Conservation (phyloP, 176 grass and related monocot species). For the Phyllostachys edulis region DNA sequence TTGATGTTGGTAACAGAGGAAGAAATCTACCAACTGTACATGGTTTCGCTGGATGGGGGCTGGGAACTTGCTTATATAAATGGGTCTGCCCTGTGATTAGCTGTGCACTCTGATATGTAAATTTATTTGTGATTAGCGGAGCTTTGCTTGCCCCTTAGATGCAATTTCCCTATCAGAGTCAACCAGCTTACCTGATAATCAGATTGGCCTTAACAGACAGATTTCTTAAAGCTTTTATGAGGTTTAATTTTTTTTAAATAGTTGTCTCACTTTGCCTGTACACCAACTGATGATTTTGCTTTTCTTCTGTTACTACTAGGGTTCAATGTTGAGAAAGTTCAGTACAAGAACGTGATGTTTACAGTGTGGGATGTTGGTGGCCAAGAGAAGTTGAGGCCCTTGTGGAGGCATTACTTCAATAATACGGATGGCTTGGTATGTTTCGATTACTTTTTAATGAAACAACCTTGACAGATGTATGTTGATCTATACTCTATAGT, state of each 20-base stretch:
- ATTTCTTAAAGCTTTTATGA: background rate
- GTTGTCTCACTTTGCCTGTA: background rate
- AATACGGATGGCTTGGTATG: conserved; percentile 80
- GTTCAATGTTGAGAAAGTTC: conserved; percentile 86
- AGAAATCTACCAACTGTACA: background rate
- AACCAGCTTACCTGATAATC: conserved; percentile 1
- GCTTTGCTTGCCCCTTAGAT: background rate
- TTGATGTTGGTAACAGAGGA: background rate
- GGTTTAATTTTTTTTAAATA: background rate
- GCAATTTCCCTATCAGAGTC: background rate
- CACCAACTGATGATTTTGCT: background rate
- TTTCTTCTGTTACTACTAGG: conserved; percentile 40
- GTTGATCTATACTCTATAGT: background rate
- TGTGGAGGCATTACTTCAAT: conserved; percentile 86
- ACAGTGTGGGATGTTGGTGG: conserved; percentile 88
- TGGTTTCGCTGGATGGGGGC: background rate
- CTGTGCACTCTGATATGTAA: background rate
- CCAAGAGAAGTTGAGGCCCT: conserved; percentile 78
- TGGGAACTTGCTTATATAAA: background rate
- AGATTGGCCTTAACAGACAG: background rate
- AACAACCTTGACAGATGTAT: background rate
- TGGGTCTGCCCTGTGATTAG: background rate
- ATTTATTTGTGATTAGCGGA: background rate
- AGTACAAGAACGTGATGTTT: conserved; percentile 82
- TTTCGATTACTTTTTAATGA: conserved; percentile 2